A percentile compares a stretch with the other conserved stretches of the same genome.
These are phyloP conservation scores for Pseudozyma sp. DNA, from an alignment of 1,284 basidiomycete species.

Conservation along the genomic window DNA sequence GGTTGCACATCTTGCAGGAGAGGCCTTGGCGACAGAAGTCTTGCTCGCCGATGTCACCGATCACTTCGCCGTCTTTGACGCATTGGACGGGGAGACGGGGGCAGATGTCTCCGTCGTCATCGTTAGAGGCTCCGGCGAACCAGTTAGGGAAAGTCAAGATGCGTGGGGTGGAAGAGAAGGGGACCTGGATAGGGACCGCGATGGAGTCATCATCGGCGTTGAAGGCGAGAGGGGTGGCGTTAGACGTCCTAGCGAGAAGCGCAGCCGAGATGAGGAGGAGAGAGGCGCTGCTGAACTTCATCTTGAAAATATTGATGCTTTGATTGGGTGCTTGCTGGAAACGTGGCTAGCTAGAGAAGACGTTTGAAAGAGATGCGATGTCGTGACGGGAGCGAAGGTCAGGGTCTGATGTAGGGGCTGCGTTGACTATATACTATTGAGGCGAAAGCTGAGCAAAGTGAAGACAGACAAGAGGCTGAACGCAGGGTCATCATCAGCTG, in stretches of 20 bases:
- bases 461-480: too few relatives aligned
- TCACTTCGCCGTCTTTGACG: conserved; percentile 43
- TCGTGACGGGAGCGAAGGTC: too few relatives aligned
- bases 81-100: conserved; percentile 39
- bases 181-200: conserved; percentile 49
- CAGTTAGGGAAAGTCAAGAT: conserved; percentile 48
- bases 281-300: conserved; percentile 35
- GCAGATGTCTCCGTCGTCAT: conserved; percentile 46
- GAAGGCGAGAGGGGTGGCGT: conserved; percentile 32
- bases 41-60: conserved; percentile 49
- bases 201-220: conserved; percentile 39
- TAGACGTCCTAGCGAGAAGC: conserved; percentile 10
- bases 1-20: conserved; percentile 31
- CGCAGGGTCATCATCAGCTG: too few relatives aligned
- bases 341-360: too few relatives aligned
- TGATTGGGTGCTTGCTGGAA: background rate
- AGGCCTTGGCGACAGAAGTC: conserved; percentile 41
- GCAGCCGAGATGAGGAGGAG: conserved; percentile 33
- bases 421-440: too few relatives aligned
- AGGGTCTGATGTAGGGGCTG: too few relatives aligned
- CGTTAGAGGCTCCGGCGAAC: conserved; percentile 19
- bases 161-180: conserved; percentile 31
- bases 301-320: conserved; percentile 1
- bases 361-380: too few relatives aligned
- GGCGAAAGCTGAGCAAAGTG: too few relatives aligned